Evolutionary conservation across 108 stramenopile genomes (phyloP).

Genomic region (Skeletonema potamos): DNA sequence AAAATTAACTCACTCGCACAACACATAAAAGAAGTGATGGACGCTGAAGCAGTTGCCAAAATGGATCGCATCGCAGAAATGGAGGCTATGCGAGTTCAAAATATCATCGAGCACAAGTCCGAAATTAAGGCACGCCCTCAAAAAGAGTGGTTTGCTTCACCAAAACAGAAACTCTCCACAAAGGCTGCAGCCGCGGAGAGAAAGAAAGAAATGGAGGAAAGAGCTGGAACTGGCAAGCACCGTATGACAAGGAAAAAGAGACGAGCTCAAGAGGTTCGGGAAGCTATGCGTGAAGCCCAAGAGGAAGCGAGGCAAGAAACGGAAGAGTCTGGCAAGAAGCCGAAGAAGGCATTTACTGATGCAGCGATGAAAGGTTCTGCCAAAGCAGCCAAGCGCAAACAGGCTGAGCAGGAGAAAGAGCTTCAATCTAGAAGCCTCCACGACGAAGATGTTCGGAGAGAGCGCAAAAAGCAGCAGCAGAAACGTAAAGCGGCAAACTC

Average conservation of each 20-base stretch:
- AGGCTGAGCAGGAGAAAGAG: constrained; percentile 35
- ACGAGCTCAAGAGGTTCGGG: constrained; percentile 71
- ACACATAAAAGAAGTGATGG: constrained; percentile 76
- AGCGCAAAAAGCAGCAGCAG: constrained; percentile 48
- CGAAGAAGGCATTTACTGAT: constrained; percentile 43
- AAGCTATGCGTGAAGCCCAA: constrained; percentile 33
- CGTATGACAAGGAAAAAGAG: constrained; percentile 90
- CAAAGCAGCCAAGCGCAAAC: constrained; percentile 47
- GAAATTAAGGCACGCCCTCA: constrained; percentile 76
- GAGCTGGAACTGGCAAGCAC: constrained; percentile 81
- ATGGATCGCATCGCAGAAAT: constrained; percentile 90
- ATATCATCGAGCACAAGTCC: constrained; percentile 76
- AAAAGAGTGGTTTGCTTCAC: constrained; percentile 84
- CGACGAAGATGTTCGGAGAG: constrained; percentile 49
- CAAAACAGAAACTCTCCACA: constrained; percentile 57
- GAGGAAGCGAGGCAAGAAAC: constrained; percentile 44
- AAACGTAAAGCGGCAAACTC: constrained; percentile 30
- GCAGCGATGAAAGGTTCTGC: constrained; percentile 57
- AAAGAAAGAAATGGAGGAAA: constrained; percentile 66
- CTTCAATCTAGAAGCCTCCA: constrained; percentile 27
- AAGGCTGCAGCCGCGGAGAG: constrained; percentile 69
- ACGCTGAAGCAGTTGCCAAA: constrained; percentile 82
- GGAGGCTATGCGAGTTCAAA: constrained; percentile 79
- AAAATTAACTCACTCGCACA: constrained; percentile 80
- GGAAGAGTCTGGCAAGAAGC: constrained; percentile 48